These are phyloP conservation scores for Amanita pseudoporphyria DNA, from an alignment of 768 basidiomycete species.

Conservation along the genomic window DNA sequence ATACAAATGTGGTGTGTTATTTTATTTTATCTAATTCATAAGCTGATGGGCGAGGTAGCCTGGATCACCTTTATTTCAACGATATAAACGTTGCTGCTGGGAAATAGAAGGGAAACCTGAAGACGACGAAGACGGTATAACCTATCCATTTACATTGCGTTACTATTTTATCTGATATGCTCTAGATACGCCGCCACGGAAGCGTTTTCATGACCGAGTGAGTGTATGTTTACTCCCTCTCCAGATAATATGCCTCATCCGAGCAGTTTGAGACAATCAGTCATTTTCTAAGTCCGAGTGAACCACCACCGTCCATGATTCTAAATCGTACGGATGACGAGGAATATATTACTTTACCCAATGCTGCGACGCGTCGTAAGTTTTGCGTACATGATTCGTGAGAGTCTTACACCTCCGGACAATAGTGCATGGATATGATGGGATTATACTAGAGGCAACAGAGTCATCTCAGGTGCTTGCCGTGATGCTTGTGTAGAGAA, in stretches of 20 bases:
- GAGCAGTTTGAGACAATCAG: conserved; percentile 66
- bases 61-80: conserved; percentile 82
- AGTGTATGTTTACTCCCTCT: conserved; percentile 7
- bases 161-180: conserved; percentile 4
- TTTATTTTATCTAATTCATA: not conserved
- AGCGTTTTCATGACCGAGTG: conserved; percentile 64
- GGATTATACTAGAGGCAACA: conserved; percentile 71
- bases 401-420: not conserved
- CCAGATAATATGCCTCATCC: not conserved
- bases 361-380: conserved; percentile 58
- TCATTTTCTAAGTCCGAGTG: conserved; percentile 67
- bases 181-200: conserved; percentile 64
- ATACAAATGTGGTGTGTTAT: conserved; percentile 71
- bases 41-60: conserved; percentile 39
- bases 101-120: conserved; percentile 72
- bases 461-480: conserved; percentile 70
- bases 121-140: conserved; percentile 71
- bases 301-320: conserved; percentile 70
- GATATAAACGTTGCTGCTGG: conserved; percentile 90
- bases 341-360: conserved; percentile 57
- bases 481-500: conserved; percentile 52
- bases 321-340: conserved; percentile 75
- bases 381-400: conserved; percentile 5
- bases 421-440: conserved; percentile 69
- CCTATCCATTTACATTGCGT: not conserved